Evolutionary conservation across 768 basidiomycete species (phyloP).

Genomic region (Auriscalpium orientale): DNA sequence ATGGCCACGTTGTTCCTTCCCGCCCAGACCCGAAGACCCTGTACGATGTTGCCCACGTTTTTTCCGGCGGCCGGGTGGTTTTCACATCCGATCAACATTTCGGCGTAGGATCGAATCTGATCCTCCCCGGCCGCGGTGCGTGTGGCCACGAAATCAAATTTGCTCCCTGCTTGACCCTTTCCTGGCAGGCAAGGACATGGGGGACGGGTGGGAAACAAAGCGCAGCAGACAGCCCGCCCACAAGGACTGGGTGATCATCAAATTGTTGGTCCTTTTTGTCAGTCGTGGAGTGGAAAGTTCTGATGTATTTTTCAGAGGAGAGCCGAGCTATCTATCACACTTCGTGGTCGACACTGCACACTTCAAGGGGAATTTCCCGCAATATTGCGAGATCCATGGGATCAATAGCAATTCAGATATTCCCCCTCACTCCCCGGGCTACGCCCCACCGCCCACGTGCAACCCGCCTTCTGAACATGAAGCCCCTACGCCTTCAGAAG

Average conservation of each 20-base stretch:
- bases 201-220: conserved; percentile 98
- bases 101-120: conserved; percentile 83
- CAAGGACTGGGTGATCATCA: conserved; percentile 88
- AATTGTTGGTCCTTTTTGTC: conserved; percentile 50
- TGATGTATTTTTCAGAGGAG: conserved; percentile 42
- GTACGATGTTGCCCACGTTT: conserved; percentile 88
- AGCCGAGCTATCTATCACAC: conserved; percentile 62
- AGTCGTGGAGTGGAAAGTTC: neutral
- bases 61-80: conserved; percentile 80
- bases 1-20: conserved; percentile 68
- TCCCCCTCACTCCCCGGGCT: conserved; percentile 13
- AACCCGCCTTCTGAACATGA: conserved; percentile 15
- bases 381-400: conserved; percentile 76
- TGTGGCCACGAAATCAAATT: neutral
- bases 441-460: conserved; percentile 9
- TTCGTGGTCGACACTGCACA: conserved; percentile 90
- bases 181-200: conserved; percentile 84
- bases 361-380: conserved; percentile 95
- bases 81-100: conserved; percentile 92
- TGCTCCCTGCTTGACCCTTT: neutral
- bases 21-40: conserved; percentile 40
- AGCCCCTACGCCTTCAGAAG: conserved; percentile 24
- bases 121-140: conserved; percentile 79
- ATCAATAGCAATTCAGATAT: conserved; percentile 29
- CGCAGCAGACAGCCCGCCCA: conserved; percentile 73